Conservation (phyloP, 1,139 yeast genomes). For the Suhomyces coccinellae region DNA sequence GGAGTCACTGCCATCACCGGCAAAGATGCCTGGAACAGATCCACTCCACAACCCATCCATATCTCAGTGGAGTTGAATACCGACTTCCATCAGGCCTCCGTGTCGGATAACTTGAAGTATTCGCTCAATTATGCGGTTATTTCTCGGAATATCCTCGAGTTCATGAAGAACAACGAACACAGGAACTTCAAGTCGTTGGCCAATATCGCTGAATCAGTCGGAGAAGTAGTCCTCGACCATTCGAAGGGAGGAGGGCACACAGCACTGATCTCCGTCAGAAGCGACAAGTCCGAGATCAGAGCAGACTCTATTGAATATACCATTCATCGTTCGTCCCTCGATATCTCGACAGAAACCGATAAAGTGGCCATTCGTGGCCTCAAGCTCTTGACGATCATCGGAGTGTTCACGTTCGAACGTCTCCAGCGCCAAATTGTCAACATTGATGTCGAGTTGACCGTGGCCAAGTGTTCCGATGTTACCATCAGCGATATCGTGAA, state of each 20-base stretch:
- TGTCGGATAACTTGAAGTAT: slow-evolving; percentile 73
- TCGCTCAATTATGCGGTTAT: slow-evolving; percentile 88
- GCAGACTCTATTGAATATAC: slow-evolving; percentile 51
- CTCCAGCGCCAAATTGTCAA: slow-evolving; percentile 73
- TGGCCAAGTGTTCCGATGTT: slow-evolving; percentile 31
- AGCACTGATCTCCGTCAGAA: slow-evolving; percentile 45
- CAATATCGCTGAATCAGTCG: slow-evolving; percentile 57
- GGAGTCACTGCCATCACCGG: slow-evolving; percentile 69
- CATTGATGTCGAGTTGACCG: slow-evolving; percentile 50
- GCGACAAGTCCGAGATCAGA: slow-evolving; percentile 56
- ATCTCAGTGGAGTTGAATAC: slow-evolving; percentile 64
- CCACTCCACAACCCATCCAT: slow-evolving; percentile 66
- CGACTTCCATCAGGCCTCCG: slow-evolving; percentile 68
- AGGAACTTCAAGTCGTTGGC: slow-evolving; percentile 53
- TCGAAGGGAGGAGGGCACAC: slow-evolving; percentile 53
- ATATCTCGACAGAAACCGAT: slow-evolving; percentile 10
- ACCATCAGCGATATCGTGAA: slow-evolving; percentile 43
- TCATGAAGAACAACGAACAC: slow-evolving; percentile 46
- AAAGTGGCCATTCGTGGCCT: slow-evolving; percentile 52
- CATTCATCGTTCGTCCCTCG: slow-evolving; percentile 28
- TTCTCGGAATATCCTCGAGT: slow-evolving; percentile 59
- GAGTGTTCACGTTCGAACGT: slow-evolving; percentile 89
- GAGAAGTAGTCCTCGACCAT: slow-evolving; percentile 49
- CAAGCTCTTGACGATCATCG: slow-evolving; percentile 72
- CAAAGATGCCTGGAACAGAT: slow-evolving; percentile 73